Evolutionary conservation across 2,329 filamentous ascomycete species (phyloP).

Genomic region (Colletotrichum musae): DNA sequence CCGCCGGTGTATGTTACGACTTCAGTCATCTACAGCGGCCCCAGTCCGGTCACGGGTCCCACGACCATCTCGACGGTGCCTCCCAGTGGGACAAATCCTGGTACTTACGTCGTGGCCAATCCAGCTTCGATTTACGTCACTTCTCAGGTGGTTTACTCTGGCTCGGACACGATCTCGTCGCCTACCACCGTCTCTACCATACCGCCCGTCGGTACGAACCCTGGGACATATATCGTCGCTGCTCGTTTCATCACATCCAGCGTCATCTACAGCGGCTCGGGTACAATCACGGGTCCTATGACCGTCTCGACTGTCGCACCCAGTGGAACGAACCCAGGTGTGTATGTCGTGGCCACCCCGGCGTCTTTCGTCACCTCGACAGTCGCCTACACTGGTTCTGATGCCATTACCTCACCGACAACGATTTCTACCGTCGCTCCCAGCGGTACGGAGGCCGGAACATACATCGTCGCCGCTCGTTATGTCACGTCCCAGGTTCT

Average conservation of each 20-base stretch:
- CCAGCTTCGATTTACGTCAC: constrained; percentile 25
- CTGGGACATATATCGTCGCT: constrained; percentile 34
- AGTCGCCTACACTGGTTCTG: neutral
- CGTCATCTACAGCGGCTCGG: neutral
- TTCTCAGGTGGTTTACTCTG: constrained; percentile 13
- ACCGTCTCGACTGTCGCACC: constrained; percentile 21
- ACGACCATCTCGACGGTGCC: constrained; percentile 29
- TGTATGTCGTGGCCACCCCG: constrained; percentile 25
- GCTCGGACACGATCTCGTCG: constrained; percentile 17
- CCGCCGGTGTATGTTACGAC: constrained; percentile 32
- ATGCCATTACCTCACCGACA: neutral
- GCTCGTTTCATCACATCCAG: neutral
- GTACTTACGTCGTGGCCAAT: constrained; percentile 34
- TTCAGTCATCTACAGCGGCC: constrained; percentile 22
- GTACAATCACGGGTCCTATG: neutral
- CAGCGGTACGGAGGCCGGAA: constrained; percentile 28
- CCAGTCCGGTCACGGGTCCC: constrained; percentile 11
- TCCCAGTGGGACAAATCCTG: constrained; percentile 14
- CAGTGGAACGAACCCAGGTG: constrained; percentile 30
- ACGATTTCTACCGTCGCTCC: constrained; percentile 14
- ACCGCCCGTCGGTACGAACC: constrained; percentile 6
- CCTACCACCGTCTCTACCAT: constrained; percentile 27
- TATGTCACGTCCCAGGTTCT: constrained; percentile 24
- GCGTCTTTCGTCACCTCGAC: constrained; percentile 19
- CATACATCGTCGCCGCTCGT: constrained; percentile 26